A percentile compares a stretch with the other conserved stretches of the same genome.
Conservation (phyloP, 352 stramenopile species). For the Phytophthora tentaculata region DNA sequence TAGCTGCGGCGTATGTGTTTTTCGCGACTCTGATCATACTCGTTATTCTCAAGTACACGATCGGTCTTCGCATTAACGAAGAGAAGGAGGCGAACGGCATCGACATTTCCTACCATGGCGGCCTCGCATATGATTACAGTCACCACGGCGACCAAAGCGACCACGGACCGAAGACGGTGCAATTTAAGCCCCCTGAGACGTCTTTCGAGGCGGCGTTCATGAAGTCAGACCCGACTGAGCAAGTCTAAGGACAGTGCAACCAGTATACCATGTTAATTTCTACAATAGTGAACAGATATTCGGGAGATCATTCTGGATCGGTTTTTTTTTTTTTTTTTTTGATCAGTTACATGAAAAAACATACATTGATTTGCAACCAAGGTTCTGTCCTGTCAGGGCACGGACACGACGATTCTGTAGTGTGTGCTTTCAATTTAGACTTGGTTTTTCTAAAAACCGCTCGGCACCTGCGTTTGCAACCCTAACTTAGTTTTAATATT, state of each 20-base stretch:
- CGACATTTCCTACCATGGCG: conserved; percentile 77
- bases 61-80: conserved; percentile 72
- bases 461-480: no score
- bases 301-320: no score
- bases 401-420: no score
- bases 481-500: no score
- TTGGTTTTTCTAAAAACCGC: no score
- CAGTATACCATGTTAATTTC: no score
- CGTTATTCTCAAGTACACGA: conserved; percentile 67
- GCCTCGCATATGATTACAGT: conserved; percentile 65
- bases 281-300: no score
- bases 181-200: conserved; percentile 9
- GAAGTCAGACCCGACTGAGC: conserved; percentile 8
- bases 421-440: no score
- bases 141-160: conserved; percentile 33
- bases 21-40: conserved; percentile 67
- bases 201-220: conserved; percentile 16
- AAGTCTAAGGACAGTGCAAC: background rate
- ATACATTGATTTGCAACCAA: no score
- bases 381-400: no score
- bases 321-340: no score
- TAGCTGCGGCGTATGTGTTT: conserved; percentile 65
- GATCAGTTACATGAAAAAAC: no score
- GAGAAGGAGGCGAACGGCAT: conserved; percentile 78
- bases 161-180: conserved; percentile 12